Evolutionary conservation across 2,329 filamentous ascomycete species (phyloP).

Genomic region (Periconia macrospinosa): DNA sequence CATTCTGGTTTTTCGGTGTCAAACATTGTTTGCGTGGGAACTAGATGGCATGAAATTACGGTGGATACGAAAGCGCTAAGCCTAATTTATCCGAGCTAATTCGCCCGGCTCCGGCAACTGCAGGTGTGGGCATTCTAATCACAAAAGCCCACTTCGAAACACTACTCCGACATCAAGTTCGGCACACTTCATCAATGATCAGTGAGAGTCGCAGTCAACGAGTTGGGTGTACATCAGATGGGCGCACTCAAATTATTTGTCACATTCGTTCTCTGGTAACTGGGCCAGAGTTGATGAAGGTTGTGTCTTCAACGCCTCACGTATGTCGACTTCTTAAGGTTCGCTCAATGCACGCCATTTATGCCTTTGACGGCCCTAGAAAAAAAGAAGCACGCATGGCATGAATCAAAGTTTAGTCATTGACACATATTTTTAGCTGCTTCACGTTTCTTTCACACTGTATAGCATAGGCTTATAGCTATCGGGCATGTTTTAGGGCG

Average conservation of each 20-base stretch:
- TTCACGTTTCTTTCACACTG: not conserved
- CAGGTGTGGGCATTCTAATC: no score
- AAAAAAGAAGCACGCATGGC: not conserved
- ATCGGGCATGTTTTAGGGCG: constrained; percentile 4
- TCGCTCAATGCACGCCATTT: not conserved
- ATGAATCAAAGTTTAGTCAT: not conserved
- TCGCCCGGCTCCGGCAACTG: no score
- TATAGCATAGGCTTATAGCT: not conserved
- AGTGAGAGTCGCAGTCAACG: no score
- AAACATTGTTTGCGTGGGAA: no score
- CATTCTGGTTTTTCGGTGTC: no score
- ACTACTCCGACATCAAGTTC: no score
- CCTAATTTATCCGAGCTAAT: no score
- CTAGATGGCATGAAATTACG: no score
- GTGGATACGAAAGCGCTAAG: no score
- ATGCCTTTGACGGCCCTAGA: not conserved
- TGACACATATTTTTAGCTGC: not conserved
- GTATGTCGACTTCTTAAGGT: not conserved
- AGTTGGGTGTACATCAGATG: no score
- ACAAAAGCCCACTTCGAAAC: no score
- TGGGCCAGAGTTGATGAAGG: not conserved
- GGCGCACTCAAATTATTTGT: not conserved
- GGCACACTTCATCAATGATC: no score
- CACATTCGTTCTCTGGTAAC: not conserved
- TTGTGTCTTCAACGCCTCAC: not conserved